Conservation (phyloP, 306 rosid genomes). For the Pachyrhizus erosus region DNA sequence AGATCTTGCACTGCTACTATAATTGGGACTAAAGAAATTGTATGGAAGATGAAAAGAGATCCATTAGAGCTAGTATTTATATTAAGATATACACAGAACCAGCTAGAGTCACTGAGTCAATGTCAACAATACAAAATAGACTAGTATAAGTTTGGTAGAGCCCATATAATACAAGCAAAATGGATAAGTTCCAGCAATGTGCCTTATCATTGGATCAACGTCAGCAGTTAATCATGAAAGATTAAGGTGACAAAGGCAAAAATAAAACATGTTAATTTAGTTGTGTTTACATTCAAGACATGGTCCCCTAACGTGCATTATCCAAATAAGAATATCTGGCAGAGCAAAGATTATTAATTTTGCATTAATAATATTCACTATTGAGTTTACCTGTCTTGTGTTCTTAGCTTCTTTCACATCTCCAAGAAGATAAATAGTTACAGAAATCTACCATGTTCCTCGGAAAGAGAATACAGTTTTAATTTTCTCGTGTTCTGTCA, state of each 20-base stretch:
- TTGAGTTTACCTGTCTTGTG: conserved; percentile 36
- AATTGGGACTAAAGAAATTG: conserved; percentile 7
- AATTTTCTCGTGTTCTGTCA: background rate
- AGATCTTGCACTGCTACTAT: conserved; percentile 36
- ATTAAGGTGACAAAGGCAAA: background rate
- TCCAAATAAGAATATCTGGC: background rate
- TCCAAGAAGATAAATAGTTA: conserved; percentile 23
- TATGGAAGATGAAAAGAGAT: conserved; percentile 34
- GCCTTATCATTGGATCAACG: conserved; percentile 38
- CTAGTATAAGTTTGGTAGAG: conserved; percentile 38
- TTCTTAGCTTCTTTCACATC: conserved; percentile 43
- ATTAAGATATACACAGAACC: conserved; percentile 28
- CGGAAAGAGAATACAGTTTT: background rate
- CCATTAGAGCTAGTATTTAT: conserved; percentile 32
- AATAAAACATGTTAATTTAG: background rate
- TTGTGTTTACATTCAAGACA: conserved; percentile 14
- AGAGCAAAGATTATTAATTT: background rate
- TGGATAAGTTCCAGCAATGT: conserved; percentile 46
- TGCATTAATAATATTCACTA: background rate
- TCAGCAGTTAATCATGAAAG: background rate
- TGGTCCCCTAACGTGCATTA: background rate
- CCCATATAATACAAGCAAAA: conserved; percentile 21
- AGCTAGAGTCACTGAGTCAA: conserved; percentile 46
- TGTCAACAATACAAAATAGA: conserved; percentile 30
- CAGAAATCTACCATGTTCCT: conserved; percentile 31